Conservation (phyloP, 805 yeast species). For the Wickerhamomyces strasburgensis region DNA sequence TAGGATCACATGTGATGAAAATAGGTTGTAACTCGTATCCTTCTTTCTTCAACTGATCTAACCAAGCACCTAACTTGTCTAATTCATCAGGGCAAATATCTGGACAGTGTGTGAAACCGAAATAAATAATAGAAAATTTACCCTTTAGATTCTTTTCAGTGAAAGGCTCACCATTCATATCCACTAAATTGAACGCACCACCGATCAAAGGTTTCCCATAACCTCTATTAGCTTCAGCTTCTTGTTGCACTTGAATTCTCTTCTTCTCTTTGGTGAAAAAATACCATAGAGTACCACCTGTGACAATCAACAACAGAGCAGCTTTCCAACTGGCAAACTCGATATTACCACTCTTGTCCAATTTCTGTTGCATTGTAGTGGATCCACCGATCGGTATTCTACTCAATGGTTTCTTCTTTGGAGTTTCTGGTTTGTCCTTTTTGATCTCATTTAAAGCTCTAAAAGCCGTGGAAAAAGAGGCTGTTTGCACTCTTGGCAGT, state of each 20-base stretch:
- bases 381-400: slow-evolving; percentile 73
- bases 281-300: slow-evolving; percentile 69
- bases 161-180: slow-evolving; percentile 65
- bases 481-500: slow-evolving; percentile 1
- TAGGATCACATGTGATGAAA: slow-evolving; percentile 96
- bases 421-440: slow-evolving; percentile 4
- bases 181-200: slow-evolving; percentile 75
- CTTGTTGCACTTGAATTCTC: slow-evolving; percentile 65
- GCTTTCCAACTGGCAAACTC: slow-evolving; percentile 88
- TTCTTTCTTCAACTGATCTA: slow-evolving; percentile 53
- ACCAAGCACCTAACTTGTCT: slow-evolving; percentile 75
- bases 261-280: slow-evolving; percentile 74
- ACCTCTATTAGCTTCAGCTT: slow-evolving; percentile 81
- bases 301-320: slow-evolving; percentile 54
- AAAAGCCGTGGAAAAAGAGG: slow-evolving; percentile 15
- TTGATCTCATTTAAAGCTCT: slow-evolving; percentile 14
- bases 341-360: slow-evolving; percentile 40
- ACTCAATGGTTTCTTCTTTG: slow-evolving; percentile 57
- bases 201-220: slow-evolving; percentile 92
- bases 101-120: slow-evolving; percentile 97
- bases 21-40: slow-evolving; percentile 71
- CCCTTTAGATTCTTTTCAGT: slow-evolving; percentile 75
- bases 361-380: slow-evolving; percentile 25
- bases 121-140: slow-evolving; percentile 80
- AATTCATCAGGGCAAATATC: slow-evolving; percentile 98